Conservation (phyloP, 2,329 filamentous ascomycete genomes). For the Penicillium sp. region DNA sequence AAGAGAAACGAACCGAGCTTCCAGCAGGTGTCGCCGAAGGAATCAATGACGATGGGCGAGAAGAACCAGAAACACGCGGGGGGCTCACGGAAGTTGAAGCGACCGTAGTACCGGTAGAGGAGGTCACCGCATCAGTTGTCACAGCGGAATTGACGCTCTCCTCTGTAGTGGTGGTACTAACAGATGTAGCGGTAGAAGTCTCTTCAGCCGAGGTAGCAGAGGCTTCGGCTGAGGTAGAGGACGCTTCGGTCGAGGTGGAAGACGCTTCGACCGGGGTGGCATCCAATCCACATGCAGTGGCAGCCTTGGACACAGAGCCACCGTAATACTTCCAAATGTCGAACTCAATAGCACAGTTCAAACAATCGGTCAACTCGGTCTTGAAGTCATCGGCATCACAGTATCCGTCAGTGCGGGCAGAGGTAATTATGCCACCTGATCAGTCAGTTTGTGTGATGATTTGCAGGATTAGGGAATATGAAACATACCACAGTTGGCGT, state of each 20-base stretch:
- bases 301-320: slow-evolving; percentile 38
- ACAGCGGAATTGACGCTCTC: not conserved
- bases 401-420: not conserved
- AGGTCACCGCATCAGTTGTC: not conserved
- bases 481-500: slow-evolving; percentile 35
- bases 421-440: not conserved
- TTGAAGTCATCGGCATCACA: slow-evolving; percentile 18
- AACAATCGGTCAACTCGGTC: slow-evolving; percentile 31
- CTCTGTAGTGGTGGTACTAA: not conserved
- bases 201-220: not conserved
- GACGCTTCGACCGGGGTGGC: slow-evolving; percentile 3
- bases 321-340: slow-evolving; percentile 51
- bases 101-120: not conserved
- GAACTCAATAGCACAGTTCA: slow-evolving; percentile 46
- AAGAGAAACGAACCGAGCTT: not conserved
- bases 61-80: not conserved
- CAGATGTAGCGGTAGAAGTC: not conserved
- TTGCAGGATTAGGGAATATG: not conserved
- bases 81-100: not conserved
- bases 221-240: not conserved
- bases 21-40: not conserved
- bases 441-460: not conserved
- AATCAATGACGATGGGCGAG: not conserved
- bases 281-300: slow-evolving; percentile 34
- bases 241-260: not conserved